Conservation (phyloP, 1,284 basidiomycete genomes). For the Sporisorium exsertum region DNA sequence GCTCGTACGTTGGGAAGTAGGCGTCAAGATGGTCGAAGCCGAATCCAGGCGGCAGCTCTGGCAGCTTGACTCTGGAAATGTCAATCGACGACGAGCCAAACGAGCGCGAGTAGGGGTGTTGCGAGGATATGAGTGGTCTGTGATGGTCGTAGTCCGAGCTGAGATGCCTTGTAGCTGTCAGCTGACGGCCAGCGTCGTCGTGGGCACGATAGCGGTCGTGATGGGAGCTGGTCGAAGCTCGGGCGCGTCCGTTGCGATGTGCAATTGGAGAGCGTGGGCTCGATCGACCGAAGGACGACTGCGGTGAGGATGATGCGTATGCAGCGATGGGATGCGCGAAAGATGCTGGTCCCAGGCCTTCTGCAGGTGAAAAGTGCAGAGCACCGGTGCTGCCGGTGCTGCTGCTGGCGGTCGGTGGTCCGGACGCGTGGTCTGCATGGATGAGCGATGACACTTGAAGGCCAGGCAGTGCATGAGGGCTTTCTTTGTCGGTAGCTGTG, state of each 20-base stretch:
- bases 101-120: background rate
- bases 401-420: background rate
- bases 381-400: background rate
- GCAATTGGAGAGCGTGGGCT: background rate
- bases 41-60: constrained; percentile 34
- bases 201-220: constrained; percentile 23
- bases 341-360: constrained; percentile 8
- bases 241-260: constrained; percentile 10
- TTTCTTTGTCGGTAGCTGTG: background rate
- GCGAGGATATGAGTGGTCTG: constrained; percentile 11
- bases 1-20: constrained; percentile 43
- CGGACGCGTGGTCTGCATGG: constrained; percentile 13
- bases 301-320: constrained; percentile 19
- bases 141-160: constrained; percentile 31
- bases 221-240: constrained; percentile 28
- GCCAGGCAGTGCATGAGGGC: constrained; percentile 7
- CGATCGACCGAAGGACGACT: constrained; percentile 13
- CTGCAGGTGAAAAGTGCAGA: constrained; percentile 7
- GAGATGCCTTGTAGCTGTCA: background rate
- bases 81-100: constrained; percentile 26
- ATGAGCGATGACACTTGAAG: constrained; percentile 36
- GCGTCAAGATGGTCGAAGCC: constrained; percentile 48
- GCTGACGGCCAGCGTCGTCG: background rate
- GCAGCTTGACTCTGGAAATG: constrained; percentile 36
- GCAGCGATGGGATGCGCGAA: background rate